Evolutionary conservation across 2,329 filamentous ascomycete genomes (phyloP), one percentile per base, ranked within the genome.

Genomic region (Parasarocladium wereldwijsianum): DNA sequence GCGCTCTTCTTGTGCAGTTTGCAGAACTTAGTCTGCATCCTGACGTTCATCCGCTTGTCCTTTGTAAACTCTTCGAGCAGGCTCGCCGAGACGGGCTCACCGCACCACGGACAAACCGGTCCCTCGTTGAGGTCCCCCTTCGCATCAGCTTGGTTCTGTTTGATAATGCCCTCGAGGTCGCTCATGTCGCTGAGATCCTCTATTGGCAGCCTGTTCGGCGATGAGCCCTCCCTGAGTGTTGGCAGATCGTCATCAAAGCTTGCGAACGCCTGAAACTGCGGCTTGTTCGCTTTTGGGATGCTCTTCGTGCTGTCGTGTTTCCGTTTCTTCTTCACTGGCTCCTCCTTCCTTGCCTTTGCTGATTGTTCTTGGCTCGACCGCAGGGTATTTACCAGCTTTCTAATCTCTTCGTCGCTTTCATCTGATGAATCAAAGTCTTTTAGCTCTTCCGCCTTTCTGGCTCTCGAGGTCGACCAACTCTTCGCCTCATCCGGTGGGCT

Each of bases 21-120:
- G 47, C 78, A 84, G 48, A 84, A 82, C 12, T 51, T 57, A 13
- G 62, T 56, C 46, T 82, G 73, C 41, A 66, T 58, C 18, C 60
- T 58, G 20, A 78, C 63, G 18, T 58, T 66, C 53, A 76, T 57
- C 24, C 55, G 52, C 25, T 49, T 51, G 11, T 55, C 52, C 10
- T 57, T 52, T 2, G 60, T 58, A 40, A 70, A 70, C 3, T 57
- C 54, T 30, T 62, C 51, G n/a, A 83, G 57, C 1, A 70, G 50
- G 0, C 54, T 52, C 8, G 55, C 51, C 31, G 73, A 62, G 5
- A 86, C 71, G 3, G 56, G 42, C 24, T 66, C 56, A 10, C 68
- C 62, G 46, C 81, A 87, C 55, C 82, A 68, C 1, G 78, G 75
- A 44, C 81, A 87, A 8, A 31, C 39, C 8, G 32, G 26, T 10